Evolutionary conservation across 2,329 filamentous ascomycete genomes (phyloP).

Genomic region (Paecilomyces dactylethromorphus): DNA sequence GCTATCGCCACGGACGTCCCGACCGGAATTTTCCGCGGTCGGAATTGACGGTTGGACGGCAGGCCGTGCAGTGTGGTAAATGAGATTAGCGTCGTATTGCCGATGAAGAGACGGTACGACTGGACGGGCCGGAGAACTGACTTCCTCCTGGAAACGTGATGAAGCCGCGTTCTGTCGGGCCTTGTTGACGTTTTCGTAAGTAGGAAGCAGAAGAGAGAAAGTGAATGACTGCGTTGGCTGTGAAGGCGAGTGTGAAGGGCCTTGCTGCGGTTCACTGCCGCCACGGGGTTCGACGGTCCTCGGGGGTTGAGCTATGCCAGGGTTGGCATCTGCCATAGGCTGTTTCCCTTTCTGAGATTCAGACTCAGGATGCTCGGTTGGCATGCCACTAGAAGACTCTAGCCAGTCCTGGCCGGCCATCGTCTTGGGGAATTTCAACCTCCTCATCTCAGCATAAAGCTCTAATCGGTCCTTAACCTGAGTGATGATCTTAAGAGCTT

Average conservation of each 20-base stretch:
- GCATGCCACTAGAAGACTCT: background rate
- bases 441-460: slow-evolving; percentile 22
- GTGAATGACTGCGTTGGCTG: background rate
- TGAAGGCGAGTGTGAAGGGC: background rate
- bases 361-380: background rate
- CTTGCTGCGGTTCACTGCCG: background rate
- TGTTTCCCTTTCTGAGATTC: background rate
- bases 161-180: background rate
- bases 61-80: background rate
- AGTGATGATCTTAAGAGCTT: slow-evolving; percentile 54
- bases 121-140: background rate
- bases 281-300: background rate
- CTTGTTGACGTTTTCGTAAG: background rate
- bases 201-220: background rate
- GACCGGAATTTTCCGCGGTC: background rate
- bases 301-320: background rate
- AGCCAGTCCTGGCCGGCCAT: slow-evolving; percentile 5
- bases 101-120: background rate
- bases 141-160: background rate
- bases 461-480: slow-evolving; percentile 49
- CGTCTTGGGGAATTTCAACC: slow-evolving; percentile 18
- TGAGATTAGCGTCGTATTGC: background rate
- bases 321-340: background rate
- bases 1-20: slow-evolving; percentile 3
- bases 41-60: slow-evolving; percentile 1